These are phyloP conservation scores for Penicillium vulpinum DNA, from an alignment of 2,329 filamentous ascomycete genomes.

Conservation along the genomic window DNA sequence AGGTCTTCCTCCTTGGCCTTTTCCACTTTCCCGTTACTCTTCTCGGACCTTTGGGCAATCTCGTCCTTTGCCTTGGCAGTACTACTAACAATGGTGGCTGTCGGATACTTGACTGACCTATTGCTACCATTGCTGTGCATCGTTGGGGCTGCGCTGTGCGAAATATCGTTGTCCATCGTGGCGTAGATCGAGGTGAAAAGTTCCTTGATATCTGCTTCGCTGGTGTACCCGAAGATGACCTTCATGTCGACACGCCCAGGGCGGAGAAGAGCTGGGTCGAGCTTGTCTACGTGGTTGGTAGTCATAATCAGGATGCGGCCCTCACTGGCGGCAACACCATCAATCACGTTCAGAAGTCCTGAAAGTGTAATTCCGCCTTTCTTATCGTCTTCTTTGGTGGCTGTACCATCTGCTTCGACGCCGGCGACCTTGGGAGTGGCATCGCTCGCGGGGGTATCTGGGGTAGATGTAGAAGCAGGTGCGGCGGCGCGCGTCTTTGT, in stretches of 20 bases:
- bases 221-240: slow-evolving; percentile 55
- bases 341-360: slow-evolving; percentile 67
- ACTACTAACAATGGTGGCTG: not conserved
- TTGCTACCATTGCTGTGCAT: slow-evolving; percentile 6
- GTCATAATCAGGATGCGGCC: slow-evolving; percentile 74
- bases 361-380: slow-evolving; percentile 60
- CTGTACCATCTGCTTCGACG: slow-evolving; percentile 18
- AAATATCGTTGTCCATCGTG: slow-evolving; percentile 31
- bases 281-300: slow-evolving; percentile 64
- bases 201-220: slow-evolving; percentile 36
- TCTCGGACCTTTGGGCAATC: not conserved
- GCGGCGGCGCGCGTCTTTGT: slow-evolving; percentile 52
- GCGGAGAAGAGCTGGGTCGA: slow-evolving; percentile 64
- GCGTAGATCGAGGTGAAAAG: slow-evolving; percentile 44
- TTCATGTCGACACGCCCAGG: slow-evolving; percentile 68
- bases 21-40: not conserved
- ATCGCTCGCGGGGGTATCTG: not conserved
- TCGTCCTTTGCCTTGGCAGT: slow-evolving; percentile 1
- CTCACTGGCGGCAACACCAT: slow-evolving; percentile 69
- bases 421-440: slow-evolving; percentile 4
- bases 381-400: slow-evolving; percentile 8
- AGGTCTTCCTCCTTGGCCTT: not conserved
- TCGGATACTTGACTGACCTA: not conserved
- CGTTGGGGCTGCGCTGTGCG: slow-evolving; percentile 11
- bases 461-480: not conserved